phyloP scores from a whole-genome alignment of 768 basidiomycete genomes.

The Leccinellum albellum region DNA sequence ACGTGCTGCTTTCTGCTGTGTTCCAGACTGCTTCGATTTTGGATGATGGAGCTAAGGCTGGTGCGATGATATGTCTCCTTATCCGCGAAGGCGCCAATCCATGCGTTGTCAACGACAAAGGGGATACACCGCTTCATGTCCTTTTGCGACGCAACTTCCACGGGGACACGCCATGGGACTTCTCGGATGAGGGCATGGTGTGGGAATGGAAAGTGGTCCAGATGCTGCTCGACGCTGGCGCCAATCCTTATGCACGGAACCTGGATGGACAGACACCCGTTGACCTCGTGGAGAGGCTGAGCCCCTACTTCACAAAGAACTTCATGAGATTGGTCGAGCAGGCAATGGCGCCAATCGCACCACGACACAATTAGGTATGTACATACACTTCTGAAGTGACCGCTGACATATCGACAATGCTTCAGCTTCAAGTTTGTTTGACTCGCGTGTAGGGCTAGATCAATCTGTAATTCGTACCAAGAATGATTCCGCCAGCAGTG shows the following conservation, averaged over 20 bases:
- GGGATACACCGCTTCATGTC: background rate
- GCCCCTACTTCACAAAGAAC: background rate
- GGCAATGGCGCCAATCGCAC: background rate
- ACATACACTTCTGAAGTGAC: too few relatives aligned
- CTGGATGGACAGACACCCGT: background rate
- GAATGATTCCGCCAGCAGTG: too few relatives aligned
- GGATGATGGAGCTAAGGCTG: too few relatives aligned
- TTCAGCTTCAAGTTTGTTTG: background rate
- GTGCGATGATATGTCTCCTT: background rate
- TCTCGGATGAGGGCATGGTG: background rate
- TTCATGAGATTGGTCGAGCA: background rate
- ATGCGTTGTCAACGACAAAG: background rate
- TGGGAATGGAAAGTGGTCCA: background rate
- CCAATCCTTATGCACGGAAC: background rate
- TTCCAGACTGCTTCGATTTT: rapidly evolving
- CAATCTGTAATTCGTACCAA: too few relatives aligned
- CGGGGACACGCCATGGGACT: background rate
- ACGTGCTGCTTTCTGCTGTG: background rate
- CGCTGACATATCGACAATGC: background rate
- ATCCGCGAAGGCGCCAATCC: background rate
- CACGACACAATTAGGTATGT: background rate
- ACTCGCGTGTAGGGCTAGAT: background rate
- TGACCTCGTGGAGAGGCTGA: background rate
- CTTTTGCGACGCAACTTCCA: background rate
- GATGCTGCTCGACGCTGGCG: background rate